These are phyloP conservation scores for Paracamarosporium sp. DNA, from an alignment of 2,329 filamentous ascomycete species.

Conservation along the genomic window DNA sequence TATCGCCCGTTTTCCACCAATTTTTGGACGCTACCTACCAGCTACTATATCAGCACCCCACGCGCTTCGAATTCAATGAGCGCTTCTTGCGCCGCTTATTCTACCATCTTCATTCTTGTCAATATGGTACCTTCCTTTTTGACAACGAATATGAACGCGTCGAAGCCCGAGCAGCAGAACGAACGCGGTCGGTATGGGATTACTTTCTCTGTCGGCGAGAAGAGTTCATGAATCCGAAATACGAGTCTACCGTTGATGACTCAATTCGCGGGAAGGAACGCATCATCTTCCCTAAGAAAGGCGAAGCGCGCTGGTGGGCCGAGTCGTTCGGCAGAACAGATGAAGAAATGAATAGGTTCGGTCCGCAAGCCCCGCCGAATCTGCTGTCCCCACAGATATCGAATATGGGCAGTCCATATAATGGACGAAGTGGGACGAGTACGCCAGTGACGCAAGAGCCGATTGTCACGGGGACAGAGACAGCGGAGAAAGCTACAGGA, in stretches of 20 bases:
- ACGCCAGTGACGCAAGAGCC: slow-evolving; percentile 37
- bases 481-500: slow-evolving; percentile 39
- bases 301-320: slow-evolving; percentile 91
- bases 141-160: slow-evolving; percentile 90
- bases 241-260: slow-evolving; percentile 78
- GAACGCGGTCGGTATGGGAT: slow-evolving; percentile 90
- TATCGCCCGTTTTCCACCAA: slow-evolving; percentile 96
- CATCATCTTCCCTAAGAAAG: slow-evolving; percentile 78
- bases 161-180: slow-evolving; percentile 71
- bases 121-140: slow-evolving; percentile 95
- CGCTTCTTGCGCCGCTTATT: slow-evolving; percentile 86
- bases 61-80: slow-evolving; percentile 95
- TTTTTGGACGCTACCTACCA: slow-evolving; percentile 96
- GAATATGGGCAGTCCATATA: slow-evolving; percentile 22
- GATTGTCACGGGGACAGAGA: slow-evolving; percentile 44
- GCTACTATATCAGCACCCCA: slow-evolving; percentile 82
- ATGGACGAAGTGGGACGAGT: slow-evolving; percentile 32
- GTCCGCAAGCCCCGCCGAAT: slow-evolving; percentile 30
- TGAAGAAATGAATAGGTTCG: slow-evolving; percentile 84
- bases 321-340: slow-evolving; percentile 86
- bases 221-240: slow-evolving; percentile 84
- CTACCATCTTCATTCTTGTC: slow-evolving; percentile 94
- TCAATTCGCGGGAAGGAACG: slow-evolving; percentile 79
- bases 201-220: slow-evolving; percentile 84
- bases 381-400: slow-evolving; percentile 35